Base-by-base conservation (phyloP, 164 flowering plant species). In the Magnolia officinalis region DNA sequence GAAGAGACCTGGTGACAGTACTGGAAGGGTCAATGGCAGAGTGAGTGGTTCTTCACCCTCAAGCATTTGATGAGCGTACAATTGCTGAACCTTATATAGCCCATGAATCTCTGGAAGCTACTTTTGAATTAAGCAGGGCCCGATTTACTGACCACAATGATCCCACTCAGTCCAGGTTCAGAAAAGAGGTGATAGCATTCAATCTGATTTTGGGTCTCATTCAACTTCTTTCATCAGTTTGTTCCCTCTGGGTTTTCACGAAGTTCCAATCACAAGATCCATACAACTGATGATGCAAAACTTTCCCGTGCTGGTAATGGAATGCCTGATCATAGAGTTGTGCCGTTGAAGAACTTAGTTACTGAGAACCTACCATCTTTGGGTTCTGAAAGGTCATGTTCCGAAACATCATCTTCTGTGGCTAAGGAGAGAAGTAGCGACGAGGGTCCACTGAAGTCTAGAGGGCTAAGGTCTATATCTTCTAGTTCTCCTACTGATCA, bases 61-160 rank as follows among this genome's bases (percentile, higher is more conserved):
- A 67, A 69, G 79, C 66, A 55, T 72, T 80, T 66, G 59, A 76
- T 58, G 80, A 75, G 5, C 73, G 72, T 71, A 71, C 75, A 69
- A 26, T 63, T 83, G 77, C 81, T 50, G 78, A 86, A 67, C 70
- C 80, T 64, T 79, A 79, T 67, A 74, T 70, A 29, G 50, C 71
- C 45, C 45, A 37, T 24, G 86, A 78, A 77, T 86, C 85, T 73
- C 83, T 84, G 88, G 82, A 80, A 1, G 83, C 81, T 66, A 72
- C 84, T 79, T 73, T 86, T 51, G 82, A 83, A 7, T 76, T 78
- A 21, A 69, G 65, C 55, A 81, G 75, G 65, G 45, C 76, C 66
- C 76, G 6, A 75, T 55, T 64, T 55, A 81, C 79, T 59, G 67
- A 75, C 20, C 49, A 67, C 10, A 76, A 75, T 79, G 74, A 76